phyloP scores from a whole-genome alignment of 805 yeast species.

The Dipodascus geniculatus region DNA sequence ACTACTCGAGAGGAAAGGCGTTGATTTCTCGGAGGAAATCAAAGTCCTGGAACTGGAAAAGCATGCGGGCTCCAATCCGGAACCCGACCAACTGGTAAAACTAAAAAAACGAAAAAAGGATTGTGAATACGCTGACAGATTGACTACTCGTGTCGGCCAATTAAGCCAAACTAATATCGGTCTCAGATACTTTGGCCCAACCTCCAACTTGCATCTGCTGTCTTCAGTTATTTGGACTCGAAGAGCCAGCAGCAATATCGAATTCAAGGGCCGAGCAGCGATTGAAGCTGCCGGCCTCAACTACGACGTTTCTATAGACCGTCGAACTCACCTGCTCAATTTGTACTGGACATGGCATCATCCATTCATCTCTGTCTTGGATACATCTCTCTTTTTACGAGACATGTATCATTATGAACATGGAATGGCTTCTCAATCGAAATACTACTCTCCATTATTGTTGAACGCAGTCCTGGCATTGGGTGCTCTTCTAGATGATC shows the following conservation, averaged over 20 bases:
- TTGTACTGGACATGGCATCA: conserved; percentile 16
- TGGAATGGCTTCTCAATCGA: conserved; percentile 6
- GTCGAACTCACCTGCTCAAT: conserved; percentile 10
- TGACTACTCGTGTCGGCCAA: conserved; percentile 1
- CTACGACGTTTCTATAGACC: background rate
- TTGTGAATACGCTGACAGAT: background rate
- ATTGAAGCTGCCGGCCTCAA: background rate
- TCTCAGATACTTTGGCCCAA: conserved; percentile 13
- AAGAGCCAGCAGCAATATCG: background rate
- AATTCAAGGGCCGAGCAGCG: background rate
- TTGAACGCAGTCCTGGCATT: conserved; percentile 12
- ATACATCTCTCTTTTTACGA: conserved; percentile 11
- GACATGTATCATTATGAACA: conserved; percentile 7
- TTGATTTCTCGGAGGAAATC: background rate
- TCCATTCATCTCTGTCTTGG: conserved; percentile 11
- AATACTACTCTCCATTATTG: conserved; percentile 11
- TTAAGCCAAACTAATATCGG: conserved; percentile 12
- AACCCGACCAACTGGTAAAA: background rate
- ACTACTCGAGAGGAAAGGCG: background rate
- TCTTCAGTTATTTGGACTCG: conserved; percentile 5
- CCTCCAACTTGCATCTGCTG: conserved; percentile 10
- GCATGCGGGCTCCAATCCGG: background rate
- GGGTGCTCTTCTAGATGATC: conserved; percentile 12
- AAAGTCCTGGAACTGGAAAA: background rate
- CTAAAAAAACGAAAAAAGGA: background rate